A percentile compares a stretch with the other conserved stretches of the same genome.
phyloP scores from a whole-genome alignment of 345 rosid species.

The Populus pruinosa region DNA sequence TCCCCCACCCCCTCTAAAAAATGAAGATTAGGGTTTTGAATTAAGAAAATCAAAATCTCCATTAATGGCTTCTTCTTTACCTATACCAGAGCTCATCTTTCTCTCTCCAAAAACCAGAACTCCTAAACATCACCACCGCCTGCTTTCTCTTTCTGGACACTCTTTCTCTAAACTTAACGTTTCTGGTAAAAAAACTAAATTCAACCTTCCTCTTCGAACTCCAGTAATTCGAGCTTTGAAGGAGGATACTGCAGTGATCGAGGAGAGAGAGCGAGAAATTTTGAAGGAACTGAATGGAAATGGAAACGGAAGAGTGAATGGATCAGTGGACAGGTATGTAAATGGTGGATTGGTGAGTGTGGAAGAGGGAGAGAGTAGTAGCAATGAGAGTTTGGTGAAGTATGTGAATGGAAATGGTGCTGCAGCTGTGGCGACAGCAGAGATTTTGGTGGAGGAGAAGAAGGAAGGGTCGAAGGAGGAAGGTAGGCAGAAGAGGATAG shows the following conservation, averaged over 20 bases:
- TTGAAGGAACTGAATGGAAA: constrained; percentile 37
- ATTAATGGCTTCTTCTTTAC: constrained; percentile 41
- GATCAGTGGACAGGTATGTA: constrained; percentile 8
- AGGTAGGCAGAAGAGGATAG: constrained; percentile 78
- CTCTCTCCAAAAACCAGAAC: constrained; percentile 27
- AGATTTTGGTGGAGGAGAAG: constrained; percentile 20
- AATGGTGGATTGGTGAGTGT: constrained; percentile 28
- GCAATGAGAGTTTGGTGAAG: constrained; percentile 61
- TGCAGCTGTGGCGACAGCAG: constrained; percentile 18
- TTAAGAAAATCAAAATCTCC: not conserved
- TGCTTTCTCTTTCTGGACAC: constrained; percentile 20
- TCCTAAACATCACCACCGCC: constrained; percentile 19
- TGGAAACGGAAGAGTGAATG: constrained; percentile 40
- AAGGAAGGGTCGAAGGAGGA: constrained; percentile 39
- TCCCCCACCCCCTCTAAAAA: not conserved
- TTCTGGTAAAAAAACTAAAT: constrained; percentile 10
- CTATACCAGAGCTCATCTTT: constrained; percentile 42
- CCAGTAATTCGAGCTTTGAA: constrained; percentile 42
- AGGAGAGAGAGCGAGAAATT: constrained; percentile 45
- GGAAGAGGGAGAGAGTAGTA: constrained; percentile 14
- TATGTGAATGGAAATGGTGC: constrained; percentile 51
- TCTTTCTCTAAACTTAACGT: constrained; percentile 27
- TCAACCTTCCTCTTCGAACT: constrained; percentile 19
- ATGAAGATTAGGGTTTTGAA: constrained; percentile 31
- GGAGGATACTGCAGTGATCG: constrained; percentile 47